Conservation (phyloP, 257 asterid species). For the Jaltomata sinuosa region DNA sequence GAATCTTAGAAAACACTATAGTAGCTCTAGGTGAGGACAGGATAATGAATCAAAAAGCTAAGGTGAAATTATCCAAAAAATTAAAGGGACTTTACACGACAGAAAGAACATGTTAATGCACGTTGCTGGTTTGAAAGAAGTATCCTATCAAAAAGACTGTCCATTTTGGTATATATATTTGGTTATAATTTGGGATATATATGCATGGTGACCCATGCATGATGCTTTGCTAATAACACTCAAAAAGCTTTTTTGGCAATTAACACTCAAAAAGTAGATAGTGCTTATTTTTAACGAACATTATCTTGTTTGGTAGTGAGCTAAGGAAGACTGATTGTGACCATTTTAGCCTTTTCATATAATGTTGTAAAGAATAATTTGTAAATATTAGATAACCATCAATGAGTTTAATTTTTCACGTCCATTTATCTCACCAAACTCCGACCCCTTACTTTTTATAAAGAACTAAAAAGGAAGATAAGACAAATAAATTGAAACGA, state of each 20-base stretch:
- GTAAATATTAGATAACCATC: neutral
- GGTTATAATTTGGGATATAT: neutral
- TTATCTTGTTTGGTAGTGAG: slow-evolving; percentile 14
- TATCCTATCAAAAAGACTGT: neutral
- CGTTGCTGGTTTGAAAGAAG: slow-evolving; percentile 8
- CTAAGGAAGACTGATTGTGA: slow-evolving; percentile 1
- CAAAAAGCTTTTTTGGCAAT: no score
- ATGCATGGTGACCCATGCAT: slow-evolving; percentile 8
- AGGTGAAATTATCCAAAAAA: neutral
- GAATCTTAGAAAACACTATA: neutral
- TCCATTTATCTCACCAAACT: neutral
- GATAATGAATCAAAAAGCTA: neutral
- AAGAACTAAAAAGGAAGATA: no score
- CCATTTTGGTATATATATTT: neutral
- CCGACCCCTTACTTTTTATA: neutral
- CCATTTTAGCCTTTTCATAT: neutral
- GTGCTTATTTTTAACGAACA: slow-evolving; percentile 5
- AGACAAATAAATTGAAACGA: no score
- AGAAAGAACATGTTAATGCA: slow-evolving; percentile 19
- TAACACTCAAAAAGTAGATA: neutral
- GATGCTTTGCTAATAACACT: neutral
- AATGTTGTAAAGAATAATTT: neutral
- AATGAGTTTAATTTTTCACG: neutral
- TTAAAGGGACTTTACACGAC: slow-evolving; percentile 20
- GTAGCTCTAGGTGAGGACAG: neutral